These are phyloP conservation scores for Raffaelea ambrosiae DNA, from an alignment of 2,329 filamentous ascomycete genomes.

Conservation along the genomic window DNA sequence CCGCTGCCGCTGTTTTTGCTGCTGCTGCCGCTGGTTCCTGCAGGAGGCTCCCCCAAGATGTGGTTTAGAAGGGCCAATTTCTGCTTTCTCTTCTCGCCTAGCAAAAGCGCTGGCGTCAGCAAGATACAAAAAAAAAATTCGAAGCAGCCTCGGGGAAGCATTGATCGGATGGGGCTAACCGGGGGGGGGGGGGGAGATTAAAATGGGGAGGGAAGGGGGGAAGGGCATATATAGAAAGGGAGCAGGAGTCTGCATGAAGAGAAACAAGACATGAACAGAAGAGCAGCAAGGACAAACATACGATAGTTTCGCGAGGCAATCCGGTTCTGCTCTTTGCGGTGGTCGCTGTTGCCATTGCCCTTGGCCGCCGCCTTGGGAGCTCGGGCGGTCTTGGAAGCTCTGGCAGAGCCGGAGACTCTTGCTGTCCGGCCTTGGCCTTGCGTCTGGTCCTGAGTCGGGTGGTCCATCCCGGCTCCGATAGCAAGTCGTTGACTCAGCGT, in stretches of 20 bases:
- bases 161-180: background rate
- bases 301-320: conserved; percentile 18
- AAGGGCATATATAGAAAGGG: too few relatives aligned
- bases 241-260: background rate
- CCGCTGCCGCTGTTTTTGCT: background rate
- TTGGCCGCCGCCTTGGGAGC: background rate
- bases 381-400: background rate
- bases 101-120: conserved; percentile 10
- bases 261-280: background rate
- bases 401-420: too few relatives aligned
- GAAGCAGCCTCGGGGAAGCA: too few relatives aligned
- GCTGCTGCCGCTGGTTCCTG: background rate
- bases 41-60: conserved; percentile 20
- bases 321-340: conserved; percentile 17
- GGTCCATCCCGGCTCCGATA: too few relatives aligned
- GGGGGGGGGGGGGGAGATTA: background rate
- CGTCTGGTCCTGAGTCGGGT: background rate
- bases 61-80: conserved; percentile 31
- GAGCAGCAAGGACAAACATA: conserved; percentile 3
- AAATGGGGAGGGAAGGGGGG: too few relatives aligned
- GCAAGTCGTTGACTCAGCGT: too few relatives aligned
- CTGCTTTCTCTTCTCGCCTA: conserved; percentile 34
- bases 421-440: background rate
- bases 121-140: background rate
- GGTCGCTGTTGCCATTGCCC: conserved; percentile 13